A percentile compares a stretch with the other conserved stretches of the same genome.
Evolutionary conservation across 805 yeast species (phyloP).

Genomic region (Limtongia smithiae): DNA sequence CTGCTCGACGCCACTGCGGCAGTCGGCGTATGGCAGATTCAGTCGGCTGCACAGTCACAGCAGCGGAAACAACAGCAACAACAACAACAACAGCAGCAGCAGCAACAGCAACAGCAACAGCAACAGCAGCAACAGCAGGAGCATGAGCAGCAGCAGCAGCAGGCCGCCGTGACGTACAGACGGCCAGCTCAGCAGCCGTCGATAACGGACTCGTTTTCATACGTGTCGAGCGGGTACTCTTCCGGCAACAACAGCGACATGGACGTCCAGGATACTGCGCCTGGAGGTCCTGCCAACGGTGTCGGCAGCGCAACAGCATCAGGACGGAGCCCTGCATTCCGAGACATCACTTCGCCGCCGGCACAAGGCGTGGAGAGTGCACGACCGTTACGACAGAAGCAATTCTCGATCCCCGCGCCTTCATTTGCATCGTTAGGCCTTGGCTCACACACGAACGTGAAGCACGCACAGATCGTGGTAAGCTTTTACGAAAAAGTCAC

Average conservation of each 20-base stretch:
- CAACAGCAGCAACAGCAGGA: background rate
- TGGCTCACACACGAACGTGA: conserved; percentile 7
- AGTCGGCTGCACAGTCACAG: background rate
- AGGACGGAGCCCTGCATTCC: background rate
- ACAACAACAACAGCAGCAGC: conserved; percentile 1
- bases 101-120: background rate
- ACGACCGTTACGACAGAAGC: too few relatives aligned
- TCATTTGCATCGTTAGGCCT: conserved; percentile 19
- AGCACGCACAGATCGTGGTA: conserved; percentile 10
- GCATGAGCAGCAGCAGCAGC: background rate
- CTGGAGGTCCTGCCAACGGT: background rate
- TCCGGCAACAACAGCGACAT: too few relatives aligned
- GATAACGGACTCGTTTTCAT: background rate
- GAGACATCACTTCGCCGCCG: background rate
- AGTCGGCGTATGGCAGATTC: background rate
- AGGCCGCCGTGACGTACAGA: background rate
- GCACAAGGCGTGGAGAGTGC: too few relatives aligned
- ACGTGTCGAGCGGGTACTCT: background rate
- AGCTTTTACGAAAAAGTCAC: conserved; percentile 35
- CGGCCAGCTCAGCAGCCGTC: too few relatives aligned
- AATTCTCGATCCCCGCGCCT: conserved; percentile 17
- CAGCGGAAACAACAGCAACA: conserved; percentile 15
- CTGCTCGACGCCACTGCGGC: conserved; percentile 25
- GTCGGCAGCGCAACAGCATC: background rate
- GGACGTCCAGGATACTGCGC: too few relatives aligned